phyloP scores from a whole-genome alignment of 2,329 filamentous ascomycete genomes.

The Pleurostoma richardsiae region DNA sequence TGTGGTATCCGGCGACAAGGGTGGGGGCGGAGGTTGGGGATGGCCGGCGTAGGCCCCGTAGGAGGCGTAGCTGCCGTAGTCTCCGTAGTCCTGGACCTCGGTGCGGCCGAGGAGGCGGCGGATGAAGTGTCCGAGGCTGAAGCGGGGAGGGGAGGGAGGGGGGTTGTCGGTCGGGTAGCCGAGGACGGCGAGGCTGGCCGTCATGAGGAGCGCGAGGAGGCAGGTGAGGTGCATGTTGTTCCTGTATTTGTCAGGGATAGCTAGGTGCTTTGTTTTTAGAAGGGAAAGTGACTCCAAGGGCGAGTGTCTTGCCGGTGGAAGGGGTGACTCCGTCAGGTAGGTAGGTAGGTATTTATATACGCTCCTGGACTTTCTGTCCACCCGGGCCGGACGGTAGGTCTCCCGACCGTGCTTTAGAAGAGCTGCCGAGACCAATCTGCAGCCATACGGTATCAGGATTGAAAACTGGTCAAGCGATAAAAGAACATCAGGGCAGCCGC shows the following conservation, averaged over 20 bases:
- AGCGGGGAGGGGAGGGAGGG: neutral
- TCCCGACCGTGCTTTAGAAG: too few relatives aligned
- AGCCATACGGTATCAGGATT: too few relatives aligned
- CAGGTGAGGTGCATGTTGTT: neutral
- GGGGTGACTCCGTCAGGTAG: too few relatives aligned
- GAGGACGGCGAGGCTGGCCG: neutral
- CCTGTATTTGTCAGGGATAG: neutral
- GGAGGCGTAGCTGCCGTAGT: neutral
- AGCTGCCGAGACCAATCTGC: too few relatives aligned
- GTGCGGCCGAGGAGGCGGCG: neutral
- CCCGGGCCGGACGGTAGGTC: too few relatives aligned
- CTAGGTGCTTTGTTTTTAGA: neutral
- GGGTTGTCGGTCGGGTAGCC: neutral
- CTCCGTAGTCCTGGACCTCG: neutral
- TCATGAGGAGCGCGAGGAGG: neutral
- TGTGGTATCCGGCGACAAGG: neutral
- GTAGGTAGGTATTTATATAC: too few relatives aligned
- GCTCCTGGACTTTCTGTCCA: too few relatives aligned
- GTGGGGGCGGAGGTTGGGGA: neutral
- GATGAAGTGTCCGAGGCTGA: neutral
- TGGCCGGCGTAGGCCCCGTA: neutral
- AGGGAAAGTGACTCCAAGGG: neutral
- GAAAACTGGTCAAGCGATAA: too few relatives aligned
- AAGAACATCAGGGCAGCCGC: too few relatives aligned
- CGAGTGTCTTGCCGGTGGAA: neutral